Evolutionary conservation across 257 asterid species (phyloP).

Genomic region (Mitragyna speciosa): DNA sequence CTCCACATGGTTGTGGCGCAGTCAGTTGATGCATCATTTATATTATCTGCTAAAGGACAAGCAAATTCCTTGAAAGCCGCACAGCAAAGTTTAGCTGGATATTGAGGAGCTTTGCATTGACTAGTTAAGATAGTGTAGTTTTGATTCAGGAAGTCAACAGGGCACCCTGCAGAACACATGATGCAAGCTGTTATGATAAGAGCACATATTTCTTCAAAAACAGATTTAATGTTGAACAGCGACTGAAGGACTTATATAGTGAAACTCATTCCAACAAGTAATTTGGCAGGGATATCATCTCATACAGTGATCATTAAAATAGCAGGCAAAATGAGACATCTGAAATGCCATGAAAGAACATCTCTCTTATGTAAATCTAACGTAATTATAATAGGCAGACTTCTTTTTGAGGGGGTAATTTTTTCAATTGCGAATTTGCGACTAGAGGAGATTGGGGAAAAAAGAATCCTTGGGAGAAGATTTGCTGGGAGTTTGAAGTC

Average conservation of each 20-base stretch:
- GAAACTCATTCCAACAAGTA: not conserved
- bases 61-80: constrained; percentile 47
- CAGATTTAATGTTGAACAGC: not conserved
- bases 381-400: too few species aligned
- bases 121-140: constrained; percentile 72
- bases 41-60: constrained; percentile 43
- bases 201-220: not conserved
- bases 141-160: constrained; percentile 63
- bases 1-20: constrained; percentile 85
- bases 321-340: not conserved
- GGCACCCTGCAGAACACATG: constrained; percentile 52
- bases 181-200: not conserved
- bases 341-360: not conserved
- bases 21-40: constrained; percentile 58
- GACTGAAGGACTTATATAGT: not conserved
- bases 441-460: not conserved
- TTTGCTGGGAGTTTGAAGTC: not conserved
- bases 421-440: not conserved
- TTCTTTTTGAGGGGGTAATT: not conserved
- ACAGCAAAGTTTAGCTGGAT: constrained; percentile 57
- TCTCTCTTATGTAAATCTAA: not conserved
- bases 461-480: not conserved
- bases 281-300: not conserved
- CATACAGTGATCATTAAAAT: not conserved
- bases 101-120: constrained; percentile 72